Base-by-base conservation (phyloP, 1,284 basidiomycete species). In the Trametes hirsuta region DNA sequence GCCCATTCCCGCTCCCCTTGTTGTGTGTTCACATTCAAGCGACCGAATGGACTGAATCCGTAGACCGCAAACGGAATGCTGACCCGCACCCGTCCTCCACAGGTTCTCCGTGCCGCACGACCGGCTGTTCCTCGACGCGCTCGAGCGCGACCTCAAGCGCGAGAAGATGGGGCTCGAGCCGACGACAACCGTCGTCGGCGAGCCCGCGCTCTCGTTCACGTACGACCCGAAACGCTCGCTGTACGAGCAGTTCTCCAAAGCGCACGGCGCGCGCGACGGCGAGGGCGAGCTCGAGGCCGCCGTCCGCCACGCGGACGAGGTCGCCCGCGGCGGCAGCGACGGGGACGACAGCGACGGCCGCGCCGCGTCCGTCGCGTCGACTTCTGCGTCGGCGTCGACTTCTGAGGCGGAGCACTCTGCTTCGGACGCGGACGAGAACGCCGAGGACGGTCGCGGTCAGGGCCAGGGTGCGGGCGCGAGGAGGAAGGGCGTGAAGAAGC, bases 91-190 rank as follows among this genome's bases (percentile, higher is more conserved):
- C 73, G 9, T 8, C 46, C 6, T 24, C 1, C 39, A 35, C 69
- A 88, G 86, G 86, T 89, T 87, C 74, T 88, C 86, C 1, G 94
- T 97, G 11, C 94, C 94, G 3, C 94, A 97, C 65, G 94, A 97
- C 75, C 89, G 94, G n/a, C 87, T 97, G 52, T 96, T 97, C 80
- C 85, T 97, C 51, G 94, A 97, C 71, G 94, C 94, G 25, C 84
- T 97, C 41, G 94, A 97, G 74, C 90, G 94, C 51, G 94, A 97
- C 73, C 83, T 96, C 57, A 96, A 96, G 77, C 85, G 94, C 44
- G 94, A 96, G 75, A 96, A 95, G 76, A 89, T 91, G 79, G 90
- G 91, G 0, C 80, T 86, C 51, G 92, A 94, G 70, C 84, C 94
- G 0, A 95, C 94, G 2, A 95, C 94, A 2, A 76, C 83, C 48